phyloP scores from a whole-genome alignment of 1,284 basidiomycete species.

The Ganoderma resinaceum region DNA sequence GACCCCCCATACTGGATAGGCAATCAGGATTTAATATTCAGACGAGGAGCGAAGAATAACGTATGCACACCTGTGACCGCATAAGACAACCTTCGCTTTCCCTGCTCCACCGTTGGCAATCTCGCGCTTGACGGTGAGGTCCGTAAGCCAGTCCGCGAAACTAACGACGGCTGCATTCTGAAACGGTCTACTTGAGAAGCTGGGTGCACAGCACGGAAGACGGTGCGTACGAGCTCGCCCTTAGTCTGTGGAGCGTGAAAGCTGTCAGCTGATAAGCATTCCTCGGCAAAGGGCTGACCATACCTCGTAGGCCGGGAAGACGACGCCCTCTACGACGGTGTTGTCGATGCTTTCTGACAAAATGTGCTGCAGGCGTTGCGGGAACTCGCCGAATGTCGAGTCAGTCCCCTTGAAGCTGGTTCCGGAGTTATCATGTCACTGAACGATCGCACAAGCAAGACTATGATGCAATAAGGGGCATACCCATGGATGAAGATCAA shows the following conservation, averaged over 20 bases:
- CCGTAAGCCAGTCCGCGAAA: constrained; percentile 91
- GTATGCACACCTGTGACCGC: constrained; percentile 83
- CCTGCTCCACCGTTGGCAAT: constrained; percentile 79
- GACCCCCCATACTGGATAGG: constrained; percentile 83
- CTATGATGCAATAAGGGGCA: constrained; percentile 6
- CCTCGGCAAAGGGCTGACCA: constrained; percentile 29
- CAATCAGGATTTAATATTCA: background rate
- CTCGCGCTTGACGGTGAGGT: constrained; percentile 80
- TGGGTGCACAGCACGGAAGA: background rate
- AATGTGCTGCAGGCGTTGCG: constrained; percentile 79
- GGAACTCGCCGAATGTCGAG: constrained; percentile 79
- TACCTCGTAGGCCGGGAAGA: constrained; percentile 93
- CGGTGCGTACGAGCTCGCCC: constrained; percentile 77
- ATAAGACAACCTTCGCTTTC: constrained; percentile 83
- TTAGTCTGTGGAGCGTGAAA: constrained; percentile 62
- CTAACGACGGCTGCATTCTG: constrained; percentile 83
- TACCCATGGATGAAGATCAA: constrained; percentile 58
- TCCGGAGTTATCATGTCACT: background rate
- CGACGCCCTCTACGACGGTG: constrained; percentile 70
- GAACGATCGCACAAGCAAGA: constrained; percentile 1
- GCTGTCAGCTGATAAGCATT: constrained; percentile 17
- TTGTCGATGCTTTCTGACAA: constrained; percentile 64
- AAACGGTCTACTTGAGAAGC: constrained; percentile 8
- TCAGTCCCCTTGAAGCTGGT: constrained; percentile 78
- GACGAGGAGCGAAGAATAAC: background rate